Base-by-base conservation (phyloP, 1,284 basidiomycete species). In the Austroboletus novae-zelandiae region DNA sequence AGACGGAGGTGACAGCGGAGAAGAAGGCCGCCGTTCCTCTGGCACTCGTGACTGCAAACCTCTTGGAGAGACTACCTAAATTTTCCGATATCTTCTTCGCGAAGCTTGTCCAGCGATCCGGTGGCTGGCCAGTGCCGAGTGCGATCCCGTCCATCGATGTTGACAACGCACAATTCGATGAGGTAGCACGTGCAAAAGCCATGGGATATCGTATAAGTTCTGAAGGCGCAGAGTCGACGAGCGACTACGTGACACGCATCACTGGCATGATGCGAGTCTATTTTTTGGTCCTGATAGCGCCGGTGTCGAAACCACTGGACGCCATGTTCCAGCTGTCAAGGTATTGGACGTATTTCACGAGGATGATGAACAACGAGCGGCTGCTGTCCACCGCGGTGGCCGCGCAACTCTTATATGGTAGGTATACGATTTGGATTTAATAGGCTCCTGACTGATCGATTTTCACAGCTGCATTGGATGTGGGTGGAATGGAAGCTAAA, bases 1-100 rank as follows among this genome's bases (percentile, higher is more conserved):
- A 98, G 71, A 89, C 87, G 1, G 96, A 99, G 70, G 92, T 98
- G 7, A 84, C 90, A 2, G 94, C 93, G 3, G 91, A 95, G 69
- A 85, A 90, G 59, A 83, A 84, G 34, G 89, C 88, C 9, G 94
- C 94, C 0, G 79, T 81, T 41, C 95, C 96, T 0, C 78, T 98
- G 10, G 92, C 90, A 0, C 79, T 83, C 25, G 81, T 98, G 5
- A 78, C 57, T 81, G 84, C 52, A 74, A 70, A 62, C 52, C 64
- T 63, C 51, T 66, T 62, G 53, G 62, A 59, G 40, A 58, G 46
- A 37, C 32, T 65, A 6, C 52, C 65, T 13, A 76, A 62, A 54
- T 98, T 79, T 60, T 76, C 81, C 0, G 79, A 89, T 11, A 77
- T 97, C 9, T 82, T 98, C 64, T 94, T 88, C 74, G 85, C 89